These are phyloP conservation scores for Chaetomiaceae sp. DNA, from an alignment of 2,329 filamentous ascomycete species.

Conservation along the genomic window DNA sequence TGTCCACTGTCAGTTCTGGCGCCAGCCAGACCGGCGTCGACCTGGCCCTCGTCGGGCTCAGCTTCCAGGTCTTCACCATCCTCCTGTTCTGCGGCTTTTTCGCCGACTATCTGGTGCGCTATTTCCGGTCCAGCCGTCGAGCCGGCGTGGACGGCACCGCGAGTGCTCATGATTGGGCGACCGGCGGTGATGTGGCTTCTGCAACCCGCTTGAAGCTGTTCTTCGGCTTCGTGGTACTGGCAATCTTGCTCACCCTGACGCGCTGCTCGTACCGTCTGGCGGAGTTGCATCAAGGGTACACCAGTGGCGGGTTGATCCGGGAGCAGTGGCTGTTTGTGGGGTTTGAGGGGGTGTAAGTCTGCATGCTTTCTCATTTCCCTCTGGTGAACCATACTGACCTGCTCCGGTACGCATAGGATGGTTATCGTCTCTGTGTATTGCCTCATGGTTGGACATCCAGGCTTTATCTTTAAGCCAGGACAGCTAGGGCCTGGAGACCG, in stretches of 20 bases:
- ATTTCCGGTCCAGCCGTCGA: slow-evolving; percentile 15
- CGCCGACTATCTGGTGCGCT: slow-evolving; percentile 34
- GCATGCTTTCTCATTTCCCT: neutral
- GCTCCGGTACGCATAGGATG: neutral
- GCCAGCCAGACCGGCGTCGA: slow-evolving; percentile 38
- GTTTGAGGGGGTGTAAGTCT: slow-evolving; percentile 37
- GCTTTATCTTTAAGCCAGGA: slow-evolving; percentile 6
- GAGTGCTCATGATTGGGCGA: neutral
- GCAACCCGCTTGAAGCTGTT: slow-evolving; percentile 40
- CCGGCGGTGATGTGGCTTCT: neutral
- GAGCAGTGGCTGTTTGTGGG: slow-evolving; percentile 43
- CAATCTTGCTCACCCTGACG: slow-evolving; percentile 50
- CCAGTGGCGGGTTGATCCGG: slow-evolving; percentile 41
- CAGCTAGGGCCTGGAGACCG: too few species aligned
- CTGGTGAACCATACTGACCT: neutral
- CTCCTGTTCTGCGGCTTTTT: slow-evolving; percentile 39
- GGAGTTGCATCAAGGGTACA: slow-evolving; percentile 54
- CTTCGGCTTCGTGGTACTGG: slow-evolving; percentile 42
- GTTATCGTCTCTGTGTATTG: slow-evolving; percentile 13
- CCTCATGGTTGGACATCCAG: slow-evolving; percentile 16
- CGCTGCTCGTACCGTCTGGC: slow-evolving; percentile 54
- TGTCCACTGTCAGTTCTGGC: slow-evolving; percentile 33
- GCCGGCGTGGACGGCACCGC: neutral
- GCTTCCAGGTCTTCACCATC: slow-evolving; percentile 46
- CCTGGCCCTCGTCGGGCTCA: slow-evolving; percentile 45